These are phyloP conservation scores for Thalassiosira profunda DNA, from an alignment of 108 stramenopile species.

Conservation along the genomic window DNA sequence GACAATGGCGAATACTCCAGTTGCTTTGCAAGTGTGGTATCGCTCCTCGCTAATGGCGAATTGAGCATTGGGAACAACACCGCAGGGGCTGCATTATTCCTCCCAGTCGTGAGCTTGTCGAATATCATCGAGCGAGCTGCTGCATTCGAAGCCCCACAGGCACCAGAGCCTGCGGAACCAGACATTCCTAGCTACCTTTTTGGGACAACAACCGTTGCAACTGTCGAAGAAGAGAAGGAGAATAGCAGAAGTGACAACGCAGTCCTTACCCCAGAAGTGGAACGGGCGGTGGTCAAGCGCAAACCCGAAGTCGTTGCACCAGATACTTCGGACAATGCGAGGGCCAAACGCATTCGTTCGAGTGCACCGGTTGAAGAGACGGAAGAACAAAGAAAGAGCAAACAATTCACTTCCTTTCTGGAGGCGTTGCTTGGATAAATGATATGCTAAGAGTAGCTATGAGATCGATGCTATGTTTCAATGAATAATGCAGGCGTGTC, in stretches of 20 bases:
- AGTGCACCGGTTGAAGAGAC: background rate
- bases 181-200: slow-evolving; percentile 17
- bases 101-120: slow-evolving; percentile 12
- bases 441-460: background rate
- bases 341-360: background rate
- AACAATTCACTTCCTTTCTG: slow-evolving; percentile 25
- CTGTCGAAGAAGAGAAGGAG: slow-evolving; percentile 9
- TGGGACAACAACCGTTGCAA: background rate
- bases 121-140: slow-evolving; percentile 13
- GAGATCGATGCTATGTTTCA: no score
- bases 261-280: background rate
- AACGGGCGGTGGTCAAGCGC: background rate
- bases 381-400: slow-evolving; percentile 22
- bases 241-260: background rate
- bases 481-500: no score
- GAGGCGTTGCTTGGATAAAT: slow-evolving; percentile 22
- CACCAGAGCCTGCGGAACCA: background rate
- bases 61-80: slow-evolving; percentile 8
- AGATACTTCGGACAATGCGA: background rate
- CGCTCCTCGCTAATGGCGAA: slow-evolving; percentile 30
- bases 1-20: slow-evolving; percentile 27
- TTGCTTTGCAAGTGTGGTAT: slow-evolving; percentile 33
- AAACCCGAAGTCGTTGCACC: slow-evolving; percentile 5
- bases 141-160: background rate
- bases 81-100: slow-evolving; percentile 19